Evolutionary conservation across 495 filamentous ascomycete genomes (phyloP), one percentile per base, ranked within the genome.

Genomic region (Aspergillus egyptiacus): DNA sequence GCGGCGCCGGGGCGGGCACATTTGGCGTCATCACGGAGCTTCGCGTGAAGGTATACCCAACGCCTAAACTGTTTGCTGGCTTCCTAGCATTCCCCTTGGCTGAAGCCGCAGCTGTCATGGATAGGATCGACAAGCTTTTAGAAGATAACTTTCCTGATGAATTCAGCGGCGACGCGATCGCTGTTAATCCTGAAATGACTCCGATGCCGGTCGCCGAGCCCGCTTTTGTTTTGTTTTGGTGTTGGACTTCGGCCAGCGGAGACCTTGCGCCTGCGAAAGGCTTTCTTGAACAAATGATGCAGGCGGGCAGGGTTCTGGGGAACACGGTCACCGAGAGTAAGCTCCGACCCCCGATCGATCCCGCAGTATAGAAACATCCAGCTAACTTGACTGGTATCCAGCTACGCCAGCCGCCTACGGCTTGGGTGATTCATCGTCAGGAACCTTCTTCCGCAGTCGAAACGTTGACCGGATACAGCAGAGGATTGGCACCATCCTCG

Each of bases 21-120:
- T 71, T 69, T 27, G 71, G 73, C 6, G 59, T 73, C 1, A 63
- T 75, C n/a, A n/a, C n/a, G n/a, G n/a, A n/a, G n/a, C n/a, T n/a
- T n/a, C n/a, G n/a, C n/a, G n/a, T 69, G 34, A 69, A 61, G 56
- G 56, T 70, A 2, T 69, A 70, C 42, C 60, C 63, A 13, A 27
- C 44, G 14, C 39, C 30, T 2, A 37, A 51, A 14, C 18, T 51
- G 7, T 51, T 43, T 25, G 30, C 22, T 27, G 38, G 48, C 22
- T 39, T 38, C 49, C 15, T 51, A 19, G 41, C 53, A 19, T 50
- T 55, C 22, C 41, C 40, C 27, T 31, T 51, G 19, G 18, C 48
- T n/a, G 34, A 50, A n/a, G 52, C 52, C 20, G 40, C 52, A 30
- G 36, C 53, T 28, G 47, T 55, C 42, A 30, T 55, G 24, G 47